Base-by-base conservation (phyloP, 2,329 filamentous ascomycete species). In the Fusarium stilboides region DNA sequence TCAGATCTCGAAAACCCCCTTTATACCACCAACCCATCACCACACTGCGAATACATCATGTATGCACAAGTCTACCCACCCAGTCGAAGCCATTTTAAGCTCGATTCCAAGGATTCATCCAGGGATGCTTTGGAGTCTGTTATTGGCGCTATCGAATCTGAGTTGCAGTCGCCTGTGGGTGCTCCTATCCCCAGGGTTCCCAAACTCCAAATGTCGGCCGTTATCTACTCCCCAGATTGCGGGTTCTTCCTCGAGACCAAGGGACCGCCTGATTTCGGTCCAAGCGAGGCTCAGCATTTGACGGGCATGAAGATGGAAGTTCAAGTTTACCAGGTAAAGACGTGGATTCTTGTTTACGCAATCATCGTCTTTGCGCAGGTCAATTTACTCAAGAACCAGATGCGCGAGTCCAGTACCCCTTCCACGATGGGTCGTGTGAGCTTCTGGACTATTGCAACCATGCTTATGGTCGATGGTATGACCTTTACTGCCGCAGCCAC, bases 31-130 rank as follows among this genome's bases (percentile, higher is more conserved):
- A 85, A 86, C 62, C 87, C 89, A 19, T 78, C 77, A 14, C 93
- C 94, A 1, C 92, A 93, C 72, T 99, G 96, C 84, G 96, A 99
- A 79, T 94, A 94, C 75, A 83, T 99, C 50, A 82, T 97, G 56
- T 98, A 94, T 78, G 83, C 95, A 31, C 96, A 98, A 77, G 85
- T 95, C 40, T 86, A 92, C 65, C 88, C 89, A 3, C 79, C 86
- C 5, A 79, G 84, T 46, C 77, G 78, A 14, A 73, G 78, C 10
- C 75, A 77, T 20, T 66, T 83, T 61, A 77, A 69, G 60, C 77
- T 71, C 60, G 76, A 65, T 49, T 74, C 78, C 3, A 74, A 79
- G 47, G 77, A 78, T 43, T 76, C 78, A 34, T 68, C 68, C 69
- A 73, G 37, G 72, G 75, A 47, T 37, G 56, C 53, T 78, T 80